Evolutionary conservation across 768 basidiomycete species (phyloP).

Genomic region (Hydnomerulius pinastri): DNA sequence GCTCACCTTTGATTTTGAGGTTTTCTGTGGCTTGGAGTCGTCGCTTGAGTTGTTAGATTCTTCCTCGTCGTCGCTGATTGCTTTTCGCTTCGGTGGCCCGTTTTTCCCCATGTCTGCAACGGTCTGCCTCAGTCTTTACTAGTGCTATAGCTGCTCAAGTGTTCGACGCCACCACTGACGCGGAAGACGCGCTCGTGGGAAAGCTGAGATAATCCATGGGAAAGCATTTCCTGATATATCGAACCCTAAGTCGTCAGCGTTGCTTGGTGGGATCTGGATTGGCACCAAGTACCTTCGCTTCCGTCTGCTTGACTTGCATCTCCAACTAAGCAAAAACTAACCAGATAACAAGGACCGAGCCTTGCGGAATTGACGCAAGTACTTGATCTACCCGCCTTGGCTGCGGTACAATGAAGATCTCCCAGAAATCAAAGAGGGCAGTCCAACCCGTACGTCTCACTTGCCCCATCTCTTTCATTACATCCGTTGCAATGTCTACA

Average conservation of each 20-base stretch:
- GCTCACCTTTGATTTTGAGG: conserved; percentile 16
- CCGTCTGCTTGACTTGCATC: conserved; percentile 13
- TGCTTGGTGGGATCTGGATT: not conserved
- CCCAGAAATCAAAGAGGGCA: conserved; percentile 81
- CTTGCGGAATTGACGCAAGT: conserved; percentile 11
- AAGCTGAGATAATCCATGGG: conserved; percentile 10
- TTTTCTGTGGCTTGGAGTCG: conserved; percentile 10
- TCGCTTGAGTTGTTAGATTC: conserved; percentile 17
- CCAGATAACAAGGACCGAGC: too few relatives aligned
- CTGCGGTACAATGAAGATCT: conserved; percentile 83
- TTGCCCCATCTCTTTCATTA: conserved; percentile 1
- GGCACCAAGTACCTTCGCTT: too few relatives aligned
- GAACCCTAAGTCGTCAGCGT: conserved; percentile 21
- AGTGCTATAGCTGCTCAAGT: too few relatives aligned
- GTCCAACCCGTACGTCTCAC: conserved; percentile 65
- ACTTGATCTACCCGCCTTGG: conserved; percentile 36
- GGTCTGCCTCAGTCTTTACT: conserved; percentile 11
- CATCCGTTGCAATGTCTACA: too few relatives aligned
- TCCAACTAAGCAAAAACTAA: too few relatives aligned
- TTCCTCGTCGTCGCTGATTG: conserved; percentile 17
- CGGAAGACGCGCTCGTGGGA: conserved; percentile 15
- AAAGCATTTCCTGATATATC: conserved; percentile 37
- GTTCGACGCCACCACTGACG: not conserved
- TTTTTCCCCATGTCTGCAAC: not conserved
- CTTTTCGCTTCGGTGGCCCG: conserved; percentile 15